Base-by-base conservation (phyloP, 192 early-diverging fungal species). In the Funneliformis mosseae region DNA sequence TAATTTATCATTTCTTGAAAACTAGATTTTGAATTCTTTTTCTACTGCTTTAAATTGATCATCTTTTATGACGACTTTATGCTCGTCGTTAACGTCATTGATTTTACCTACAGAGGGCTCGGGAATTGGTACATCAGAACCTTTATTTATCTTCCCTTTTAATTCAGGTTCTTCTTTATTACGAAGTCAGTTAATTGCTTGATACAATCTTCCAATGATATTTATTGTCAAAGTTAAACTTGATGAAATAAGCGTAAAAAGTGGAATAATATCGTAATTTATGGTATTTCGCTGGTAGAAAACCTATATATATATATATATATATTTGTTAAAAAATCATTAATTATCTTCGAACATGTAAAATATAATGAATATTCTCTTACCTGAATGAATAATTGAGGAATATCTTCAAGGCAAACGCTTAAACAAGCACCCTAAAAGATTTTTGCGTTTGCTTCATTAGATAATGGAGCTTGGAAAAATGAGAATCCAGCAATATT, bases 361-460 rank as follows among this genome's bases (percentile, higher is more conserved):
- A 63, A 63, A 23, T 23, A 23, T 70, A 23, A 39, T 70, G 28
- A n/a, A 39, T 71, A 18, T 2, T 27, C 1, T 12, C 46, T 75
- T 18, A 76, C 74, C 59, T 76, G 76, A 78, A 78, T 78, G n/a
- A 78, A 45, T 43, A 78, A 7, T 66, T 78, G 76, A 28, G 76
- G 76, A 43, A 78, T 28, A 48, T 78, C 76, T 78, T 78, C 76
- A 27, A 67, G 66, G 7, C 67, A 66, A 14, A 78, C 16, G 28
- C 66, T 78, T 45, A 66, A 28, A 43, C 21, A 46, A 16, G 41
- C 5, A 42, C 21, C 76, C 61, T 63, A 78, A 48, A 78, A 78
- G 25, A 78, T 78, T 21, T n/a, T 60, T 11, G 6, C 0, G 8
- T 28, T 11, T 16, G 43, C 63, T 10, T 27, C 5, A 33, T 25